Evolutionary conservation across 257 asterid species (phyloP).

Genomic region (Solanum medicagineum): DNA sequence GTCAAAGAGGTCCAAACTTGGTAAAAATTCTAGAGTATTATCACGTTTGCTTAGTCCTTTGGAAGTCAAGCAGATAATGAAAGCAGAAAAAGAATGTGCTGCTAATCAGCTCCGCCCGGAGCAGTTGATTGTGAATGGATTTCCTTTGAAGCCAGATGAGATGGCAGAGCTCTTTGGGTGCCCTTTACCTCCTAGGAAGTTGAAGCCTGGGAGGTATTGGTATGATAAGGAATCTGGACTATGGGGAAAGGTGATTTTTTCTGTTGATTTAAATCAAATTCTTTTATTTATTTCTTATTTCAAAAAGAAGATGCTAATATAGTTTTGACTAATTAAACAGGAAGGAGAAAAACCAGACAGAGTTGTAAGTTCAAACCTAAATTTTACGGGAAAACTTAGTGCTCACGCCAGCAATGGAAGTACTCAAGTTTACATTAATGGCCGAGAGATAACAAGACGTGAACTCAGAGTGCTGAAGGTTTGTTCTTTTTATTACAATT

Average conservation of each 20-base stretch:
- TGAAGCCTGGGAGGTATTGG: slow-evolving; percentile 94
- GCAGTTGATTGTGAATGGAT: slow-evolving; percentile 77
- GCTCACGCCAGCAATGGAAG: slow-evolving; percentile 84
- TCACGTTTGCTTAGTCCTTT: slow-evolving; percentile 71
- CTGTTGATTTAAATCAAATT: neutral
- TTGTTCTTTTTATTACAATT: neutral
- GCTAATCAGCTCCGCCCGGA: slow-evolving; percentile 94
- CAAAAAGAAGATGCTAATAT: slow-evolving; percentile 8
- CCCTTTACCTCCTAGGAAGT: slow-evolving; percentile 61
- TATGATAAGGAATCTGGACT: slow-evolving; percentile 91
- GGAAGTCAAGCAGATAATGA: slow-evolving; percentile 90
- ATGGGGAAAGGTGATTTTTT: slow-evolving; percentile 74
- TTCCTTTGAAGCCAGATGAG: slow-evolving; percentile 70
- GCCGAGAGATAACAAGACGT: slow-evolving; percentile 86
- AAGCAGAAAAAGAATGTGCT: slow-evolving; percentile 74
- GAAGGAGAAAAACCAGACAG: slow-evolving; percentile 95
- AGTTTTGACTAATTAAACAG: slow-evolving; percentile 26
- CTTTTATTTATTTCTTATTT: neutral
- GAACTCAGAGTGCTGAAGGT: slow-evolving; percentile 88
- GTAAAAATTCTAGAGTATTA: slow-evolving; percentile 62
- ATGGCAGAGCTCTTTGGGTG: slow-evolving; percentile 79
- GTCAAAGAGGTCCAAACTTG: slow-evolving; percentile 50
- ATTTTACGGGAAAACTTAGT: slow-evolving; percentile 78
- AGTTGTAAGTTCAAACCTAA: slow-evolving; percentile 67
- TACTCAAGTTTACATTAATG: slow-evolving; percentile 86